Base-by-base conservation (phyloP, 2,329 filamentous ascomycete genomes). In the Amesomyces nigricolor region DNA sequence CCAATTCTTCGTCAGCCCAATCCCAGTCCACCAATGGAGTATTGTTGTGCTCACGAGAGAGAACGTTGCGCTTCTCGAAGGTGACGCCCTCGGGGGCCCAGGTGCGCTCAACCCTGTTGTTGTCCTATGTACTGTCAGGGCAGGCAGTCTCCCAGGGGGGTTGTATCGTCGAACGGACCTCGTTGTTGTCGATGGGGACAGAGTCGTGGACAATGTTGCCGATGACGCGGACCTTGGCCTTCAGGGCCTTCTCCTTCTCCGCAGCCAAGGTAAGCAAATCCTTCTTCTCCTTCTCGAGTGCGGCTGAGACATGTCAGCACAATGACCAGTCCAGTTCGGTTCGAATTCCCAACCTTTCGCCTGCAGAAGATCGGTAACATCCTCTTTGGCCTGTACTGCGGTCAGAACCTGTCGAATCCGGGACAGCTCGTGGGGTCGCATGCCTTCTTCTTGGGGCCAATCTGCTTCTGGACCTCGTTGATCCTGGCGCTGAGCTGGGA, bases 121-220 rank as follows among this genome's bases (percentile, higher is more conserved):
- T 82, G 70, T 94, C 91, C 81, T 78, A 63, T 58, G 30, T 30
- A 17, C 1, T 10, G 56, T 61, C 32, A 62, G 57, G 8, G 8
- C 3, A 4, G 4, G 9, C 14, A 16, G 8, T 19, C 13, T 42
- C 14, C 22, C 19, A 26, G 6, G 22, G 22, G 7, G 7, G 3
- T 9, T 6, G 9, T 17, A 40, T 30, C 11, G 55, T 71, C 85
- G 82, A 30, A 51, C 58, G 52, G 32, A 78, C 60, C 58, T 96
- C 91, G 68, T 89, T 89, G 67, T 91, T 80, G 73, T 85, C 89
- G 61, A 94, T 75, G 10, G 88, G 89, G 8, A 96, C 91, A 14
- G 87, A 88, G 26, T 89, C 85, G 75, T 97, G 91, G 52, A 99
- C 94, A 71, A 91, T 84, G 73, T 95, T 95, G 62, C 90, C 94